Percentiles rank a stretch among this genome's conserved stretches.
These are phyloP conservation scores for Suillus subaureus DNA, from an alignment of 768 basidiomycete genomes.

Conservation along the genomic window DNA sequence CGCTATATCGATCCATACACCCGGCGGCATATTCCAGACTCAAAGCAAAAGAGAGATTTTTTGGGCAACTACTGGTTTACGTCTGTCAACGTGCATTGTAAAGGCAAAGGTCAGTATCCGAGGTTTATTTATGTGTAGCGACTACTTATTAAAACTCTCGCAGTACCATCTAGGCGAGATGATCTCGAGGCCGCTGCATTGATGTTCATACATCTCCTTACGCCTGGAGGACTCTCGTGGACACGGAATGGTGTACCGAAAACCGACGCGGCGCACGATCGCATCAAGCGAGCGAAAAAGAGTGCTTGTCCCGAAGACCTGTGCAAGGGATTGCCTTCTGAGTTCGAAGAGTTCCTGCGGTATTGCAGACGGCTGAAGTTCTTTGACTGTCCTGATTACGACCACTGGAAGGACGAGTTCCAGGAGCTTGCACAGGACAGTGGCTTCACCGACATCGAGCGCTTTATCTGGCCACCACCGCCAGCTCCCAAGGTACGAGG, in stretches of 20 bases:
- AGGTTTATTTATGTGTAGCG: slow-evolving; percentile 16
- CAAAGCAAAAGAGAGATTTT: slow-evolving; percentile 68
- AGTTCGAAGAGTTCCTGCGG: slow-evolving; percentile 76
- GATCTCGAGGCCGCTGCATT: slow-evolving; percentile 77
- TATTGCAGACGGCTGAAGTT: slow-evolving; percentile 74
- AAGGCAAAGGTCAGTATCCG: slow-evolving; percentile 59
- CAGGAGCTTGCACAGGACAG: slow-evolving; percentile 57
- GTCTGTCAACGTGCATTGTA: slow-evolving; percentile 77
- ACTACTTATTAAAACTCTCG: slow-evolving; percentile 22
- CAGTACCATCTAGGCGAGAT: slow-evolving; percentile 79
- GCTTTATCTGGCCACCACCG: slow-evolving; percentile 77
- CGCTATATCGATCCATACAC: slow-evolving; percentile 69
- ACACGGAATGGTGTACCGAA: slow-evolving; percentile 82
- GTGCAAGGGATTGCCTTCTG: slow-evolving; percentile 66
- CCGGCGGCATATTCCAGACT: slow-evolving; percentile 71
- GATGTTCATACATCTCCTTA: slow-evolving; percentile 81
- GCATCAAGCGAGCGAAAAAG: slow-evolving; percentile 66
- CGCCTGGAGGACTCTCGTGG: slow-evolving; percentile 75
- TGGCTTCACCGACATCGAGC: slow-evolving; percentile 59
- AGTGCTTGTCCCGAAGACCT: slow-evolving; percentile 63
- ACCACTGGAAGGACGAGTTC: slow-evolving; percentile 66
- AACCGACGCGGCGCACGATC: slow-evolving; percentile 61
- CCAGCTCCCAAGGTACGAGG: slow-evolving; percentile 31
- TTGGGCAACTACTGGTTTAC: slow-evolving; percentile 88
- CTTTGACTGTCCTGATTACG: slow-evolving; percentile 69